phyloP scores from a whole-genome alignment of 495 filamentous ascomycete genomes.

The Aeminium ludgeri region DNA sequence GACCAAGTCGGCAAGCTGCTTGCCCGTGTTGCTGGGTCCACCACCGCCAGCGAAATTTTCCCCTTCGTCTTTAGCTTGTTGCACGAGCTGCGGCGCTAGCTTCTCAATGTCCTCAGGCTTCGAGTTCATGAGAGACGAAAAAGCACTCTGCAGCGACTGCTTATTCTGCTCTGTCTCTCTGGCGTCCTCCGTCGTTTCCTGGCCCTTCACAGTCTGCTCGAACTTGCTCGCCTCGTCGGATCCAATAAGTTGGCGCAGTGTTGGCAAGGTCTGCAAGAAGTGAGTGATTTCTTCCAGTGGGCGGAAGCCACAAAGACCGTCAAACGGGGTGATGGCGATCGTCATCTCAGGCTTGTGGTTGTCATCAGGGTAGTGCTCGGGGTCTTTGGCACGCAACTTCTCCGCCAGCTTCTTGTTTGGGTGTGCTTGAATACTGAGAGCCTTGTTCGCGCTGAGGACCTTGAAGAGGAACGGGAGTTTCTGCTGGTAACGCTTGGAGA shows the following conservation, averaged over 20 bases:
- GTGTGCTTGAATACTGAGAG: conserved; percentile 91
- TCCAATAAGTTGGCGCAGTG: conserved; percentile 62
- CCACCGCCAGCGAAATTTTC: conserved; percentile 46
- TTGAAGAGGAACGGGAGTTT: conserved; percentile 96
- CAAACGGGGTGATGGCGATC: conserved; percentile 89
- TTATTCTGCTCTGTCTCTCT: conserved; percentile 52
- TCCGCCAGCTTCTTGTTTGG: conserved; percentile 96
- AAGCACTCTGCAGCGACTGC: conserved; percentile 54
- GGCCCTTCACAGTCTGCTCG: conserved; percentile 45
- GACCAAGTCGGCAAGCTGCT: conserved; percentile 60
- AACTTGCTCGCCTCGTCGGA: conserved; percentile 51
- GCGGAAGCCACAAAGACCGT: conserved; percentile 89
- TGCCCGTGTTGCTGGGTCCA: conserved; percentile 40
- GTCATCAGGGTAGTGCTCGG: conserved; percentile 96
- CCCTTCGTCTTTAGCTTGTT: conserved; percentile 47
- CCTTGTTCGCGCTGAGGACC: conserved; percentile 84
- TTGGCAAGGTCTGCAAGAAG: conserved; percentile 58
- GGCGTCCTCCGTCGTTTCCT: conserved; percentile 43
- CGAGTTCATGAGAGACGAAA: conserved; percentile 65
- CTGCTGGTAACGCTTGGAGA: conserved; percentile 52
- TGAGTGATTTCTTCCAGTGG: conserved; percentile 72
- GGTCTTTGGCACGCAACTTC: conserved; percentile 64
- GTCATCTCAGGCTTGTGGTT: conserved; percentile 99
- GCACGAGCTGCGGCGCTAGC: conserved; percentile 49
- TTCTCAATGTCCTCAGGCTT: conserved; percentile 45